phyloP scores from a whole-genome alignment of 179 eudicot genomes.

The Camellia oleifera region DNA sequence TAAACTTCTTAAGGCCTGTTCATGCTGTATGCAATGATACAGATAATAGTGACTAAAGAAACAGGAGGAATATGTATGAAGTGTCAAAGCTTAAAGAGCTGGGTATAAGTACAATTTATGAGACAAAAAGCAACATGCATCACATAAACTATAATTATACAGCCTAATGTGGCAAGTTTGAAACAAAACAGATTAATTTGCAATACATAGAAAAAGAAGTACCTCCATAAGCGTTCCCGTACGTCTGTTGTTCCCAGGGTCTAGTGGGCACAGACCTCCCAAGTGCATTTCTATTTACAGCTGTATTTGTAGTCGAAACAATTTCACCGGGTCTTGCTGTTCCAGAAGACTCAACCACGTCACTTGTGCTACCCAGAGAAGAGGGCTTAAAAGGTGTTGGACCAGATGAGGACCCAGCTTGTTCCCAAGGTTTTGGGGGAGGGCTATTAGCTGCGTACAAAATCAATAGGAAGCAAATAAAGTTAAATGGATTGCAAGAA shows the following conservation, averaged over 20 bases:
- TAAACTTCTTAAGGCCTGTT: slow-evolving; percentile 5
- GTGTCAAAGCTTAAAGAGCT: background rate
- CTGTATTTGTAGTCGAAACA: slow-evolving; percentile 50
- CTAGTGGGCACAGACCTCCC: slow-evolving; percentile 88
- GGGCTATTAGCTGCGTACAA: slow-evolving; percentile 47
- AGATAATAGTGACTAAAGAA: background rate
- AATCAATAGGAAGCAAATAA: background rate
- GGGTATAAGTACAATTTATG: background rate
- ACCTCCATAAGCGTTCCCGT: slow-evolving; percentile 74
- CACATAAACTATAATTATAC: background rate
- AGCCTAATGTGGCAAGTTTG: background rate
- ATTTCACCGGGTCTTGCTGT: slow-evolving; percentile 92
- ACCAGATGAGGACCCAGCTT: slow-evolving; percentile 81
- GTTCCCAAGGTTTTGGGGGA: slow-evolving; percentile 98
- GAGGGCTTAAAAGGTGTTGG: slow-evolving; percentile 93
- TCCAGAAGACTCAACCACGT: slow-evolving; percentile 94
- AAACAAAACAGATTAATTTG: background rate
- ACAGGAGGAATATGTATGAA: background rate
- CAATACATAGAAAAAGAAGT: slow-evolving; percentile 5
- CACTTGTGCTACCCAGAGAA: slow-evolving; percentile 81
- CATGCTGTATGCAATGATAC: background rate
- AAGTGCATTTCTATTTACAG: slow-evolving; percentile 53
- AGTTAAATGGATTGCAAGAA: background rate
- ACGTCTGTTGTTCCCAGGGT: slow-evolving; percentile 84
- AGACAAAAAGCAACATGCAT: background rate